Conservation (phyloP, 2,329 filamentous ascomycete genomes). For the Thelonectria discophora region DNA sequence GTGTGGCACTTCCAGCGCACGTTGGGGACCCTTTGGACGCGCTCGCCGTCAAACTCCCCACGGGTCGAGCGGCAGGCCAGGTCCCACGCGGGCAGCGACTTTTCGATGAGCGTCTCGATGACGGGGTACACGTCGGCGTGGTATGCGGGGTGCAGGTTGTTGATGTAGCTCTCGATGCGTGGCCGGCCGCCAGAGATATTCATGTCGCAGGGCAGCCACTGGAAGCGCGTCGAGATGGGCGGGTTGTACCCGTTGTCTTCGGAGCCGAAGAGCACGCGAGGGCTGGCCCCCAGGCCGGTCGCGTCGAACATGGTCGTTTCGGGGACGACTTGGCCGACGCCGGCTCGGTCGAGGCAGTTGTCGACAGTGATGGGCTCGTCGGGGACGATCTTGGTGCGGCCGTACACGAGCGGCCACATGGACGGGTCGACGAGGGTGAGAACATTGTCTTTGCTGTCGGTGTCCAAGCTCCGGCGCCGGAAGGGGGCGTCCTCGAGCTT, state of each 20-base stretch:
- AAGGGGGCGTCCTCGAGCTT: slow-evolving; percentile 61
- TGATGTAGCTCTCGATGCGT: slow-evolving; percentile 60
- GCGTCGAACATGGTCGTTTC: background rate
- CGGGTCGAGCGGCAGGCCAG: slow-evolving; percentile 39
- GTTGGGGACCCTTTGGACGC: background rate
- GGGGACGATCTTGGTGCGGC: slow-evolving; percentile 49
- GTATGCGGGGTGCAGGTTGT: slow-evolving; percentile 58
- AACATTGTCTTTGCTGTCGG: slow-evolving; percentile 63
- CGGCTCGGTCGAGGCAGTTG: slow-evolving; percentile 45
- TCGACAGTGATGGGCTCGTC: slow-evolving; percentile 47
- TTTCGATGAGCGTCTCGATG: slow-evolving; percentile 52
- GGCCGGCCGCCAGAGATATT: slow-evolving; percentile 48
- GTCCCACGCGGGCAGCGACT: slow-evolving; percentile 58
- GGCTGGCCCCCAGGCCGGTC: too few relatives aligned
- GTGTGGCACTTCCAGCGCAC: background rate
- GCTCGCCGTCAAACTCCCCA: background rate
- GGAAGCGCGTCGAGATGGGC: slow-evolving; percentile 37
- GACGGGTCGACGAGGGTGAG: slow-evolving; percentile 72
- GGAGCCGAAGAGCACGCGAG: too few relatives aligned
- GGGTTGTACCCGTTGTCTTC: background rate
- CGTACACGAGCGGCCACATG: slow-evolving; percentile 67
- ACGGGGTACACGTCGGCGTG: slow-evolving; percentile 51
- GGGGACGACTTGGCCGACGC: slow-evolving; percentile 38
- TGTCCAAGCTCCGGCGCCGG: slow-evolving; percentile 66
- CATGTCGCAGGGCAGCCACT: slow-evolving; percentile 62